These are phyloP conservation scores for Apiotrichum siamense DNA, from an alignment of 1,284 basidiomycete species.

Conservation along the genomic window DNA sequence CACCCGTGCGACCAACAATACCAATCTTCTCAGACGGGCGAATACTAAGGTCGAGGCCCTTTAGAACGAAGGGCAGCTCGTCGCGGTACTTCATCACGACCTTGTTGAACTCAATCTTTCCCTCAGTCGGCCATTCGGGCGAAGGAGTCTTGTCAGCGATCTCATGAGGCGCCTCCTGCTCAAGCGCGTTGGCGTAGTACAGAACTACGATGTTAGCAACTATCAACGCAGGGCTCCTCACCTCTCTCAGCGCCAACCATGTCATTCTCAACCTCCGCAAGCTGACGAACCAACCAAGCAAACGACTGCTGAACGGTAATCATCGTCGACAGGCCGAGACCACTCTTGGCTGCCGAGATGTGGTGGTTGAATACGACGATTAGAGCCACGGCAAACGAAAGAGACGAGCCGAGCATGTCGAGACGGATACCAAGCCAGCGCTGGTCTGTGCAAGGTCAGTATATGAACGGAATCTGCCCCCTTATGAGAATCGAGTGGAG, in stretches of 20 bases:
- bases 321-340: conserved; percentile 51
- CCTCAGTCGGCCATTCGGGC: conserved; percentile 58
- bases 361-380: conserved; percentile 66
- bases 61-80: conserved; percentile 52
- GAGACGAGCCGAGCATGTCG: conserved; percentile 69
- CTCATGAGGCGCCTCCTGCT: conserved; percentile 71
- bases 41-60: conserved; percentile 56
- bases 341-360: conserved; percentile 70
- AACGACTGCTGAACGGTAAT: conserved; percentile 54
- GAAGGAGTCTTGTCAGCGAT: conserved; percentile 57
- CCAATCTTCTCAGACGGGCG: conserved; percentile 53
- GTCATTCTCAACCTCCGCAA: conserved; percentile 80
- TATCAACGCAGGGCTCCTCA: too few species aligned
- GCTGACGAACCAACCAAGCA: conserved; percentile 75
- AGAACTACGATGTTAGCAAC: too few species aligned
- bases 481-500: neutral
- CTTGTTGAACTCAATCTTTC: conserved; percentile 46
- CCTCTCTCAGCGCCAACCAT: conserved; percentile 90
- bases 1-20: conserved; percentile 51
- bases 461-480: conserved; percentile 25
- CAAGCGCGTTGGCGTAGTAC: conserved; percentile 62
- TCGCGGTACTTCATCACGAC: conserved; percentile 51
- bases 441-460: too few species aligned
- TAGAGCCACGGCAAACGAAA: conserved; percentile 74
- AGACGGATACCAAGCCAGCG: conserved; percentile 84